Evolutionary conservation across 2,329 filamentous ascomycete genomes (phyloP).

Genomic region (Fusarium sp.): DNA sequence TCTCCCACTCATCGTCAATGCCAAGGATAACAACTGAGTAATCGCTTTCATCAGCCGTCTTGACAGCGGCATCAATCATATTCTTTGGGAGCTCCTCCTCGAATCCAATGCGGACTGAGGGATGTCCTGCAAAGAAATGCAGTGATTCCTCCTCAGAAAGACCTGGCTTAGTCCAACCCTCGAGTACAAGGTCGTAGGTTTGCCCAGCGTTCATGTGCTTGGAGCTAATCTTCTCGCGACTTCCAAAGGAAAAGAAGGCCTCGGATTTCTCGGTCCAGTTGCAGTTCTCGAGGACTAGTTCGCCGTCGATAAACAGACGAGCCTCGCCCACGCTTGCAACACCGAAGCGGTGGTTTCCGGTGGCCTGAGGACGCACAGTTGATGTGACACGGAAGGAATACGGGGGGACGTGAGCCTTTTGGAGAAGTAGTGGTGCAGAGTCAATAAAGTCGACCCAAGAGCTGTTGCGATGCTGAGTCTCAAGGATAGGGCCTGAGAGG

Average conservation of each 20-base stretch:
- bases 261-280: neutral
- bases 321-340: neutral
- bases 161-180: neutral
- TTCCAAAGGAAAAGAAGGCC: neutral
- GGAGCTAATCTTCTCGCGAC: neutral
- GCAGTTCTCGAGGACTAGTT: neutral
- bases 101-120: neutral
- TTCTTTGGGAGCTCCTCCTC: neutral
- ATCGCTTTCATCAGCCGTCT: neutral
- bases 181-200: neutral
- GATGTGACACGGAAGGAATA: neutral
- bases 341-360: neutral
- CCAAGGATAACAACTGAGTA: neutral
- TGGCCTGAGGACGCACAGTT: neutral
- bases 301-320: neutral
- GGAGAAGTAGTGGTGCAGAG: neutral
- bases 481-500: neutral
- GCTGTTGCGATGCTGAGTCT: neutral
- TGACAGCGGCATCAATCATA: neutral
- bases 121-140: neutral
- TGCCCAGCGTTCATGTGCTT: neutral
- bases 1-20: neutral
- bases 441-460: neutral
- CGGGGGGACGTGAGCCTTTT: neutral
- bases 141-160: neutral